phyloP scores from a whole-genome alignment of 164 flowering plant species.

The Piper longum region DNA sequence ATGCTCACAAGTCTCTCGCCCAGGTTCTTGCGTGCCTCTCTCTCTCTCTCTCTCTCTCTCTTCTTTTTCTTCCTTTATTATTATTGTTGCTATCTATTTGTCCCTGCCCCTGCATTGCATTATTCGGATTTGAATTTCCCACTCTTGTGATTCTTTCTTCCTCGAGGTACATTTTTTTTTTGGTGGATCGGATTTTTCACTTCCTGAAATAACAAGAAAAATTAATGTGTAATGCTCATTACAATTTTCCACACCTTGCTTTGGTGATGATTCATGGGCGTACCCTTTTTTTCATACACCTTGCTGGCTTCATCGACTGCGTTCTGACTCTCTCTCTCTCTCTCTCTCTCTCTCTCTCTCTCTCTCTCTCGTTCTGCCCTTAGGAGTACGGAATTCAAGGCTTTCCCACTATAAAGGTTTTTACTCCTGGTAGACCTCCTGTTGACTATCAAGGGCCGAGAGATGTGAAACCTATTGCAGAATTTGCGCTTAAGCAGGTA shows the following conservation, averaged over 20 bases:
- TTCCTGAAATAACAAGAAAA: too few relatives aligned
- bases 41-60: too few relatives aligned
- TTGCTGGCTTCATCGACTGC: background rate
- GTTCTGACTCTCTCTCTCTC: background rate
- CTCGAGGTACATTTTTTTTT: too few relatives aligned
- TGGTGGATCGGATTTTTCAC: too few relatives aligned
- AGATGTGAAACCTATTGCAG: constrained; percentile 83
- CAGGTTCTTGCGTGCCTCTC: constrained; percentile 34
- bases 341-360: background rate
- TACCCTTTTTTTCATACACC: background rate
- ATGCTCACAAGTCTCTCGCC: constrained; percentile 83
- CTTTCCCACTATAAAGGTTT: constrained; percentile 93
- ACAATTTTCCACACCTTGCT: too few relatives aligned
- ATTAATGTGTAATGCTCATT: too few relatives aligned
- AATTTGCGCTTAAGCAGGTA: constrained; percentile 81
- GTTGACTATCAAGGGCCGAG: constrained; percentile 93
- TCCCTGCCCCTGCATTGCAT: too few relatives aligned
- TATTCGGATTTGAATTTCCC: too few relatives aligned
- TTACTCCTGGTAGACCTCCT: constrained; percentile 85
- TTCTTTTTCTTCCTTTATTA: too few relatives aligned
- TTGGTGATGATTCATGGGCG: background rate
- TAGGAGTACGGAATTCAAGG: constrained; percentile 93
- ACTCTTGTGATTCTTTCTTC: too few relatives aligned
- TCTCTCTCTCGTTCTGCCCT: background rate
- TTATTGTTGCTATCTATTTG: too few relatives aligned